phyloP scores from a whole-genome alignment of 345 rosid genomes.

The Pistacia vera region DNA sequence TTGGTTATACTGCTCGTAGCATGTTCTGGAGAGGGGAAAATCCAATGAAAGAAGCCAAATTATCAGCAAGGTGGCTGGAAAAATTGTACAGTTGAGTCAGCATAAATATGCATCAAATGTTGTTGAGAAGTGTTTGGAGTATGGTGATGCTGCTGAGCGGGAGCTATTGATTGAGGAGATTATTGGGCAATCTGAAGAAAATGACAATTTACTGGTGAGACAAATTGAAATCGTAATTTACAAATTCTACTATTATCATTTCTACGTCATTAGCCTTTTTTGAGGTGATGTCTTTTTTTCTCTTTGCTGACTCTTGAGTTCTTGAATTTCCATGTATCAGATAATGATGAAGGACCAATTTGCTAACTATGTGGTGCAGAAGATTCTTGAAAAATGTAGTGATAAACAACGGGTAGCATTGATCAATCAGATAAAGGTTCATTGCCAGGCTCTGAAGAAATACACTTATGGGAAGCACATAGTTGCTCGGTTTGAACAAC shows the following conservation, averaged over 20 bases:
- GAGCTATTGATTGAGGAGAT: slow-evolving; percentile 87
- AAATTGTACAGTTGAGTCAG: slow-evolving; percentile 91
- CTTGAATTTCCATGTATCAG: slow-evolving; percentile 36
- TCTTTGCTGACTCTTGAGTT: neutral
- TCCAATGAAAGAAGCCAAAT: slow-evolving; percentile 73
- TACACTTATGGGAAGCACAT: slow-evolving; percentile 99
- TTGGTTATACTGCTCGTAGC: slow-evolving; percentile 50
- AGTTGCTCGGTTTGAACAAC: slow-evolving; percentile 91
- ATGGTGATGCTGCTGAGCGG: slow-evolving; percentile 69
- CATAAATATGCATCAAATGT: slow-evolving; percentile 98
- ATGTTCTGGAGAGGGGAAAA: slow-evolving; percentile 90
- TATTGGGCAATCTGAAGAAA: slow-evolving; percentile 75
- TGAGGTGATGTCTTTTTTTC: neutral
- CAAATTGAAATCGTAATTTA: neutral
- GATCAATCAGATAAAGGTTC: slow-evolving; percentile 60
- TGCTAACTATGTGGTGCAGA: slow-evolving; percentile 96
- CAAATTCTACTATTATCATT: neutral
- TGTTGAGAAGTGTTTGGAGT: slow-evolving; percentile 91
- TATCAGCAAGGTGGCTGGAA: slow-evolving; percentile 75
- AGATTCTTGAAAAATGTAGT: slow-evolving; percentile 78
- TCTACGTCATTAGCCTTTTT: neutral
- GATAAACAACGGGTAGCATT: slow-evolving; percentile 69
- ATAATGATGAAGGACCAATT: slow-evolving; percentile 98
- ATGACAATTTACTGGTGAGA: slow-evolving; percentile 84
- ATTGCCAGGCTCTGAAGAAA: slow-evolving; percentile 84